Base-by-base conservation (phyloP, 352 stramenopile species). In the Globisporangium radiosum region DNA sequence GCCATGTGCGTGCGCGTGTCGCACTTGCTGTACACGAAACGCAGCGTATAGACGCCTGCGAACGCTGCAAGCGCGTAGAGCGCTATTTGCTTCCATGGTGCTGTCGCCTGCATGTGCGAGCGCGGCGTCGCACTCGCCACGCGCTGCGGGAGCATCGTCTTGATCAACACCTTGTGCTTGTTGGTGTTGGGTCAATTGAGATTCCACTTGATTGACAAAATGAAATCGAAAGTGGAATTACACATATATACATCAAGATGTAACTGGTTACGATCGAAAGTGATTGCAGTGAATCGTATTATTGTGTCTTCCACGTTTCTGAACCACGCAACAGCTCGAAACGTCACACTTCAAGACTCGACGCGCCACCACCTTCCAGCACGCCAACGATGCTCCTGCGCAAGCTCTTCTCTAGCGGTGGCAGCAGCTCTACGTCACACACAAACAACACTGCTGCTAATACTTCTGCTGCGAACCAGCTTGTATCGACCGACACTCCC, bases 1-100 rank as follows among this genome's bases (percentile, higher is more conserved):
- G 75, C 70, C 81, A 91, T 91, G 55, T 83, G 75, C 58, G 59
- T 62, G 49, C 81, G 78, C 13, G 81, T 91, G 69, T 91, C 81
- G 61, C 81, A 91, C 62, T 91, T 91, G 54, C 70, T 66, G 59
- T 86, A 89, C 45, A 89, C 42, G 54, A 89, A 88, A 1, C 72
- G 71, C 58, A 86, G 54, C 53, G 63, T 59, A 6, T 77, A 80
- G 14, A 90, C 43, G n/a, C 55, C 58, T 13, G 7, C 43, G 13
- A 69, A 50, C 38, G 58, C 54, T 47, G 60, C 56, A n/a, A 71
- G 50, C 43, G 74, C 68, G 48, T 68, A 66, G 17, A 81, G 55
- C 45, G 66, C 54, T 61, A 68, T 62, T 39, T 52, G 57, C 38
- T 55, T 56, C 54, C 54, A 69, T 43, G 15, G 61, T 40, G 36